Evolutionary conservation across 495 filamentous ascomycete genomes (phyloP), one percentile per base, ranked within the genome.

Genomic region (Penicillium atrosanguineum): DNA sequence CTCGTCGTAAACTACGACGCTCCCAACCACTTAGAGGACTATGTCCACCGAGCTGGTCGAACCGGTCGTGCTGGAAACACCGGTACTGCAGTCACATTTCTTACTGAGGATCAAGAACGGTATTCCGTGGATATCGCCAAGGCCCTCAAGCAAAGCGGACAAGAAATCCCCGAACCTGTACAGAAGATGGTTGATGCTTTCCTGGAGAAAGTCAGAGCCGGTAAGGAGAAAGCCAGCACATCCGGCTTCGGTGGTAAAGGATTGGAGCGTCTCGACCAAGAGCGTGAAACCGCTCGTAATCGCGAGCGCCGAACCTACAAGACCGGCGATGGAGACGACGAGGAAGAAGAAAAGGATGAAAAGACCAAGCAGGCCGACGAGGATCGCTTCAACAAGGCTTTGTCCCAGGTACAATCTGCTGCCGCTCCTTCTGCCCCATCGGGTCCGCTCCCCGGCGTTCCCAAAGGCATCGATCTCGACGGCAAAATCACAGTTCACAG

Each of bases 1-100:
- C 76, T 97, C 16, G 95, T 99, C 19, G 85, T 99, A 63, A 99
- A 99, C 60, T 99, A 91, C 64, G 95, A 99, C 68, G 87, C 88
- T 4, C 95, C 95, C 4, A 96, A 95, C 65, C 95, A 99, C 71
- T 75, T 95, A 29, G 95, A 99, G 71, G 95, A 99, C 65, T 99
- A 99, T 63, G 93, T 99, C 9, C 95, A 99, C 67, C 88, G 95
- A 59, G 90, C 88, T 48, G 95, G 95, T 46, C 85, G 95, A 53
- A 99, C 95, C 8, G 95, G 95, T 6, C 85, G 95, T 69, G 95
- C 95, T 25, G 95, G 95, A 25, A 95, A 96, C 63, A 95, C 82
- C 6, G 95, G 95, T 53, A 96, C 90, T 19, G 95, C 94, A 0
- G 89, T 97, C 40, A 97, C 94, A 0, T 96, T 99, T 69, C 75